These are phyloP conservation scores for Globisporangium okanoganense DNA, from an alignment of 352 stramenopile species.

Conservation along the genomic window DNA sequence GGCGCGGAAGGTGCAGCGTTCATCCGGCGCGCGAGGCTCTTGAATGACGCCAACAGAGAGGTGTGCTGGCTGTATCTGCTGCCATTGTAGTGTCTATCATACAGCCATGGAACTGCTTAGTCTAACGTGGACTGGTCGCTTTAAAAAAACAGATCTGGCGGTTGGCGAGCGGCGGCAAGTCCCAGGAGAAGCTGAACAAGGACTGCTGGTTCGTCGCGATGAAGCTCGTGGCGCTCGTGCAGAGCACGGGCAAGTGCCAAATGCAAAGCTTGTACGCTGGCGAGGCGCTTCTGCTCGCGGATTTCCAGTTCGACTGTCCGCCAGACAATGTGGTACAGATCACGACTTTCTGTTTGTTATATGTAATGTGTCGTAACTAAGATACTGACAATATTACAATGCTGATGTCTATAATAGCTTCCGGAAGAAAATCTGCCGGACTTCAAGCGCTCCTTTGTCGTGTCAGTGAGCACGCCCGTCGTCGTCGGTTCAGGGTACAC, in stretches of 20 bases:
- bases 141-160: conserved; percentile 65
- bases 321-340: conserved; percentile 67
- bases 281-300: conserved; percentile 58
- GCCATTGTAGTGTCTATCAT: neutral
- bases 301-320: conserved; percentile 78
- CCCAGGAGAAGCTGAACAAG: conserved; percentile 82
- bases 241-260: conserved; percentile 78
- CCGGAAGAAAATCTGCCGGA: conserved; percentile 38
- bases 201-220: conserved; percentile 90
- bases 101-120: neutral
- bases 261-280: conserved; percentile 81
- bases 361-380: neutral
- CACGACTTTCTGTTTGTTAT: neutral
- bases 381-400: neutral
- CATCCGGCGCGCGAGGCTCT: conserved; percentile 68
- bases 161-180: conserved; percentile 84
- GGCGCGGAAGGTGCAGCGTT: conserved; percentile 74
- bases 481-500: conserved; percentile 79
- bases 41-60: conserved; percentile 86
- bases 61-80: conserved; percentile 18
- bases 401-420: conserved; percentile 26
- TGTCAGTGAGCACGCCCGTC: conserved; percentile 74
- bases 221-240: conserved; percentile 86
- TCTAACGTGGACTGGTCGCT: neutral
- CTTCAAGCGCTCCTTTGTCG: conserved; percentile 60